phyloP scores from a whole-genome alignment of 352 stramenopile genomes.

The Phytophthora meadii region DNA sequence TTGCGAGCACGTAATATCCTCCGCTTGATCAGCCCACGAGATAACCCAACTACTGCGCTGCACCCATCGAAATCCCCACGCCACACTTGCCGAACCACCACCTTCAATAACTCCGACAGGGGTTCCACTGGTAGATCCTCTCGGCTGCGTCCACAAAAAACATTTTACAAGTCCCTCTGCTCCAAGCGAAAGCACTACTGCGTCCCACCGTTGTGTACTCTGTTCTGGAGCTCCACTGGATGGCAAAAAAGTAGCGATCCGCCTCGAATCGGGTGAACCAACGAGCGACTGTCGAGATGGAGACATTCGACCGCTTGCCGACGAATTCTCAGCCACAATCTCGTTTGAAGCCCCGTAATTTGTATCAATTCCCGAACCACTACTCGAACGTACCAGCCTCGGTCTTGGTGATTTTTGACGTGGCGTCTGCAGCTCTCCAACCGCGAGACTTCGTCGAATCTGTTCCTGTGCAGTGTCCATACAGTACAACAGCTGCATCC shows the following conservation, averaged over 20 bases:
- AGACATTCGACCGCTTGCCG: slow-evolving; percentile 4
- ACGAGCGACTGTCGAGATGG: slow-evolving; percentile 19
- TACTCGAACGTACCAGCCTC: slow-evolving; percentile 29
- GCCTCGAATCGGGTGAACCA: slow-evolving; percentile 18
- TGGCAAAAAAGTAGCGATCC: slow-evolving; percentile 19
- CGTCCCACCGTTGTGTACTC: slow-evolving; percentile 57
- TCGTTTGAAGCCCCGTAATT: slow-evolving; percentile 2
- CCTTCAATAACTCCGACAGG: slow-evolving; percentile 26
- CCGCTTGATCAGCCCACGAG: slow-evolving; percentile 82
- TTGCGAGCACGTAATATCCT: slow-evolving; percentile 87
- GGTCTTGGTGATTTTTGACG: slow-evolving; percentile 12
- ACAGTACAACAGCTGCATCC: slow-evolving; percentile 72
- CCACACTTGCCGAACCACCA: slow-evolving; percentile 27
- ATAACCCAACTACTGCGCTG: slow-evolving; percentile 87
- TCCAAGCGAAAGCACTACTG: slow-evolving; percentile 76
- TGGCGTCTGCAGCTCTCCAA: slow-evolving; percentile 61
- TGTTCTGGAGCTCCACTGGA: slow-evolving; percentile 8
- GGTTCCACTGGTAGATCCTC: slow-evolving; percentile 37
- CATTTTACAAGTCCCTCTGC: slow-evolving; percentile 82
- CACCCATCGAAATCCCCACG: slow-evolving; percentile 65
- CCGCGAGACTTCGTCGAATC: slow-evolving; percentile 71
- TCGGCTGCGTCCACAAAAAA: slow-evolving; percentile 82
- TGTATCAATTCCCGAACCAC: slow-evolving; percentile 24
- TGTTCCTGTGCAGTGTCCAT: slow-evolving; percentile 84
- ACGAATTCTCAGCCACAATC: neutral